phyloP scores from a whole-genome alignment of 2,329 filamentous ascomycete genomes.

The Colletotrichum euphorbiae region DNA sequence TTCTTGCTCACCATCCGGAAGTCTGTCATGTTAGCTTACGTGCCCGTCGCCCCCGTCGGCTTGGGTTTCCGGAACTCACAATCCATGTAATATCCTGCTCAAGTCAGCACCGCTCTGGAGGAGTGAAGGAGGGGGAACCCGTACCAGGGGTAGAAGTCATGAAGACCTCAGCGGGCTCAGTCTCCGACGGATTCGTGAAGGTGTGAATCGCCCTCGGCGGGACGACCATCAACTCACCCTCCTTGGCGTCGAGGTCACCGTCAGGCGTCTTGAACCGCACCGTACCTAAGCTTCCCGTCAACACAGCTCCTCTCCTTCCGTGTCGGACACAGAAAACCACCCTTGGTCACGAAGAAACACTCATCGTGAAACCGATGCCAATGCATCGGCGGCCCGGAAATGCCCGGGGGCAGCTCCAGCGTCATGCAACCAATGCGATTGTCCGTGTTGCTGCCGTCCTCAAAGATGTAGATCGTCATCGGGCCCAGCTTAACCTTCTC shows the following conservation, averaged over 20 bases:
- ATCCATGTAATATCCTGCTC: conserved; percentile 50
- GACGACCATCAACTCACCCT: conserved; percentile 50
- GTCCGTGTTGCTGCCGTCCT: conserved; percentile 50
- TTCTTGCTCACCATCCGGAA: conserved; percentile 51
- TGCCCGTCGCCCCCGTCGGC: background rate
- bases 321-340: conserved; percentile 25
- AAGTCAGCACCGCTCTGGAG: conserved; percentile 21
- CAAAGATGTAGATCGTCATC: conserved; percentile 50
- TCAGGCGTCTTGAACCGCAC: conserved; percentile 50
- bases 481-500: conserved; percentile 49
- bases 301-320: background rate
- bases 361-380: conserved; percentile 54
- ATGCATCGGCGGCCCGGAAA: conserved; percentile 52
- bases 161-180: conserved; percentile 49
- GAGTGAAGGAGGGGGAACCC: background rate
- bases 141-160: conserved; percentile 52
- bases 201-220: conserved; percentile 51
- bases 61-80: conserved; percentile 44
- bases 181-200: conserved; percentile 50
- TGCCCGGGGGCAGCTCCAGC: conserved; percentile 47
- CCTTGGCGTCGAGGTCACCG: conserved; percentile 45
- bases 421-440: conserved; percentile 49
- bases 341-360: conserved; percentile 51
- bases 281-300: conserved; percentile 41
- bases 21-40: conserved; percentile 43